Conservation (phyloP, 1,284 basidiomycete genomes). For the Cutaneotrichosporon spelunceum region DNA sequence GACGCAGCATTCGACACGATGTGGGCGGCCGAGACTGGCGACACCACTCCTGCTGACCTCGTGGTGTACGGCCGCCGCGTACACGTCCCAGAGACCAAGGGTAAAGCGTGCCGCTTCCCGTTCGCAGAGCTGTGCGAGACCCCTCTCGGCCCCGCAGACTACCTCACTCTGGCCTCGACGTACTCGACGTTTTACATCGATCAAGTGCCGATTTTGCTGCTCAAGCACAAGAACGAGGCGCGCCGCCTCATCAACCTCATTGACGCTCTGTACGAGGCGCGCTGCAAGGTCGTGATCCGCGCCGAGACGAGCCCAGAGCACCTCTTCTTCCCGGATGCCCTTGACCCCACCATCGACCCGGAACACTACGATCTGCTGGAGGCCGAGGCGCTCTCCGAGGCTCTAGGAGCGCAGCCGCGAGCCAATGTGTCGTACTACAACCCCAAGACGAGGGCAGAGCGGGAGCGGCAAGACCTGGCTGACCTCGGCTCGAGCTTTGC, state of each 20-base stretch:
- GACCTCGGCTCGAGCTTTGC: conserved; percentile 47
- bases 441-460: conserved; percentile 25
- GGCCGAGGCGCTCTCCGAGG: conserved; percentile 61
- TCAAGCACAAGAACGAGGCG: conserved; percentile 64
- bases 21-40: conserved; percentile 34
- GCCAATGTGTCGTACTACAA: conserved; percentile 64
- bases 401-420: conserved; percentile 58
- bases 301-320: conserved; percentile 58
- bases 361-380: conserved; percentile 54
- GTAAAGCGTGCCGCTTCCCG: conserved; percentile 57
- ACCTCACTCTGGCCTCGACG: conserved; percentile 61
- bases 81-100: conserved; percentile 55
- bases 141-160: conserved; percentile 67
- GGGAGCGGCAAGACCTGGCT: conserved; percentile 47
- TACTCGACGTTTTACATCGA: conserved; percentile 62
- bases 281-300: conserved; percentile 50
- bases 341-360: conserved; percentile 23
- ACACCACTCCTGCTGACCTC: conserved; percentile 31
- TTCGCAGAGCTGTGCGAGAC: conserved; percentile 65
- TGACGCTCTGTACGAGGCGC: conserved; percentile 60
- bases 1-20: conserved; percentile 41
- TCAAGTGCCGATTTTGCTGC: conserved; percentile 59
- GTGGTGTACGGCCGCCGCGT: conserved; percentile 58
- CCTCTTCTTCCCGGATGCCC: conserved; percentile 62
- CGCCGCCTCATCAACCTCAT: conserved; percentile 67